Percentiles rank a stretch among this genome's conserved stretches.
Conservation (phyloP, 805 yeast genomes). For the Wickerhamomyces hampshirensis region DNA sequence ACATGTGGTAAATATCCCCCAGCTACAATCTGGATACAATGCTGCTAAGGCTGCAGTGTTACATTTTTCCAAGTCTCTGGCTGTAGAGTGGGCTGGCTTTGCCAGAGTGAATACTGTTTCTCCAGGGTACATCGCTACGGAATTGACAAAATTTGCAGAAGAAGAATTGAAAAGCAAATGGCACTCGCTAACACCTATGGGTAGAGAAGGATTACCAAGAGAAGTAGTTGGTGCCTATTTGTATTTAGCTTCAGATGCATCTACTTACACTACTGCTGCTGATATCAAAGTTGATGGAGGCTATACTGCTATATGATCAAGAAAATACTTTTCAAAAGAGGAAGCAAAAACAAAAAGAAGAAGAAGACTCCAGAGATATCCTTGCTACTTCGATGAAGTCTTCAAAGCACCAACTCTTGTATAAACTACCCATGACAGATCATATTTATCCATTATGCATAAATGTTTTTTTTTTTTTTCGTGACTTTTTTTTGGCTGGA, state of each 20-base stretch:
- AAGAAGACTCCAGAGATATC: not conserved
- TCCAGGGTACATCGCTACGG: conserved; percentile 82
- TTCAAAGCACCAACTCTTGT: not conserved
- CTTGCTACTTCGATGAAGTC: conserved; percentile 9
- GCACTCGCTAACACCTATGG: conserved; percentile 55
- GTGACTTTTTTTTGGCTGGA: too few relatives aligned
- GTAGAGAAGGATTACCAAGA: conserved; percentile 68
- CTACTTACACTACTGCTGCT: conserved; percentile 73
- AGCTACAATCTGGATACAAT: conserved; percentile 80
- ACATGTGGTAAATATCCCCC: conserved; percentile 83
- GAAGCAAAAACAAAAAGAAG: not conserved
- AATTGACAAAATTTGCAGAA: conserved; percentile 49
- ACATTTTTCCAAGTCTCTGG: conserved; percentile 72
- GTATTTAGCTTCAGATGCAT: conserved; percentile 76
- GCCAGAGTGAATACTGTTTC: conserved; percentile 82
- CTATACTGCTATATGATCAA: conserved; percentile 32
- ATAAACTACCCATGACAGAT: too few relatives aligned
- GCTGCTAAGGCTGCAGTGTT: conserved; percentile 82
- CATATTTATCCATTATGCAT: too few relatives aligned
- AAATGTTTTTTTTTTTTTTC: too few relatives aligned
- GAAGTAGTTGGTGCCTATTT: conserved; percentile 79
- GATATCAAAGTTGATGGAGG: conserved; percentile 84
- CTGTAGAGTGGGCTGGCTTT: conserved; percentile 82
- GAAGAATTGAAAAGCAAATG: conserved; percentile 41
- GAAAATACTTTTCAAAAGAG: not conserved